A percentile compares a stretch with the other conserved stretches of the same genome.
These are phyloP conservation scores for Polytrichum commune DNA, from an alignment of 225 moss, liverwort and hornwort species.

Conservation along the genomic window DNA sequence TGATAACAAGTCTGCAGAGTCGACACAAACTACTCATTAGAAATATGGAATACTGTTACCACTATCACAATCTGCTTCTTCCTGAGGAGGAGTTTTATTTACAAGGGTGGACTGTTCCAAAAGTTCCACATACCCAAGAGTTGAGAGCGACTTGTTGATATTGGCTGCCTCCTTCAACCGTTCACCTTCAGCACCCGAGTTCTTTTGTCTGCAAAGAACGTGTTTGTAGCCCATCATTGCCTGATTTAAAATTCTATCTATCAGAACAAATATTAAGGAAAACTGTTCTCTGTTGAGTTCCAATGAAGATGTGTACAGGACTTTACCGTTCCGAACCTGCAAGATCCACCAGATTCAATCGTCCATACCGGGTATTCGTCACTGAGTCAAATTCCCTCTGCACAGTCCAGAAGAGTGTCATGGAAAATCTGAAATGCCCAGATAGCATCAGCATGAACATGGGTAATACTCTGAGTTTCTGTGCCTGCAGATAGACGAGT, in stretches of 20 bases:
- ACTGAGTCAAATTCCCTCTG: slow-evolving; percentile 57
- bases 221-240: neutral
- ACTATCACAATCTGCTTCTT: too few species aligned
- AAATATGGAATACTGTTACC: too few species aligned
- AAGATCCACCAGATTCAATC: slow-evolving; percentile 68
- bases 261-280: neutral
- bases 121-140: slow-evolving; percentile 41
- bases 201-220: slow-evolving; percentile 44
- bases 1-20: slow-evolving; percentile 49
- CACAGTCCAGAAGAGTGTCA: slow-evolving; percentile 2
- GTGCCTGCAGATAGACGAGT: too few species aligned
- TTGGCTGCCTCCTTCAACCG: slow-evolving; percentile 65
- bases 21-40: neutral
- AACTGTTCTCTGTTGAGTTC: neutral
- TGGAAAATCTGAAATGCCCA: neutral
- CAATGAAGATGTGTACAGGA: neutral
- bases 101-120: neutral
- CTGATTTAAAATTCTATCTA: too few species aligned
- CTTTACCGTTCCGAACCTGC: slow-evolving; percentile 64
- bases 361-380: slow-evolving; percentile 54
- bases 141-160: slow-evolving; percentile 69
- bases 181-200: slow-evolving; percentile 63
- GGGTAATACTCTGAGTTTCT: neutral
- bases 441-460: neutral
- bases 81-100: too few species aligned